These are phyloP conservation scores for Heliamphora pulchella DNA, from an alignment of 179 eudicot species.

Conservation along the genomic window DNA sequence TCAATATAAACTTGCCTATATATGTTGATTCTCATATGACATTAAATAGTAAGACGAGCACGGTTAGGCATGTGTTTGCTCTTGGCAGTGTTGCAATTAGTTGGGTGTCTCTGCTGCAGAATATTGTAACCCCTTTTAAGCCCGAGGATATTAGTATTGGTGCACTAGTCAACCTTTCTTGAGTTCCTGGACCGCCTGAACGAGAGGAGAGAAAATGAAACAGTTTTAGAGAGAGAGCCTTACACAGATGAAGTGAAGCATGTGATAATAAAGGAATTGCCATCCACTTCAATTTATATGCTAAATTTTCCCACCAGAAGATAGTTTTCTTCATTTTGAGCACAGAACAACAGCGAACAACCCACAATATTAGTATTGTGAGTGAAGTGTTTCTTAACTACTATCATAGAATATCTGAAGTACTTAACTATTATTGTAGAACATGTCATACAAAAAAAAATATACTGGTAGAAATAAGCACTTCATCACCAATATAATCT, in stretches of 20 bases:
- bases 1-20: no score
- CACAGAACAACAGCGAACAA: constrained; percentile 2
- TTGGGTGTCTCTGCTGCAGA: no score
- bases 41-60: no score
- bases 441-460: not conserved
- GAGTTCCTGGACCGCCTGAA: no score
- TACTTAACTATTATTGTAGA: not conserved
- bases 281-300: not conserved
- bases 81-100: no score
- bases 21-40: no score
- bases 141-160: no score
- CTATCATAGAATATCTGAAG: not conserved
- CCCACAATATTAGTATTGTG: not conserved
- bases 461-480: not conserved
- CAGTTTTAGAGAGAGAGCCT: not conserved
- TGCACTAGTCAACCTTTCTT: no score
- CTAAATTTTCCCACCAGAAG: not conserved
- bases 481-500: not conserved
- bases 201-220: not conserved
- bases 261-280: not conserved
- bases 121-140: no score
- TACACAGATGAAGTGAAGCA: not conserved
- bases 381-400: not conserved
- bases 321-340: not conserved
- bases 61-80: no score